Base-by-base conservation (phyloP, 2,329 filamentous ascomycete species). In the Phialophora verrucosa region DNA sequence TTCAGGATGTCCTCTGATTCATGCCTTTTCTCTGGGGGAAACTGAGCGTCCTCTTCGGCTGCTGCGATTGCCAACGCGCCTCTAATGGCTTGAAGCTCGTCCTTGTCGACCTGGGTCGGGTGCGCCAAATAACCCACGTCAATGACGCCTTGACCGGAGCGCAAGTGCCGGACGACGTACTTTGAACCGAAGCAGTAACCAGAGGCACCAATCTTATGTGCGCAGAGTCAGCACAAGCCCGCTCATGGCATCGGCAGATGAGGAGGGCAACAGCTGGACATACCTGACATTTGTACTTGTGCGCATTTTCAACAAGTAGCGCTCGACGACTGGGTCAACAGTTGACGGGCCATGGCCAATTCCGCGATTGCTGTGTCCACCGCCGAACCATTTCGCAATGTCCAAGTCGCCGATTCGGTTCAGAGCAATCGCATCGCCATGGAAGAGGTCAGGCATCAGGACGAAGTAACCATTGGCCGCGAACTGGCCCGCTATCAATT, bases 41-140 rank as follows among this genome's bases (percentile, higher is more conserved):
- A 91, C 75, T 90, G 88, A 23, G 68, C 20, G 74, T 91, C 88
- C 23, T 81, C 86, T 81, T 90, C 87, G 70, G 80, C 78, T 68
- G 81, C 88, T 51, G 88, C 83, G 73, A 92, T 90, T 59, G 87
- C 88, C 8, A 92, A 78, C 0, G 90, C 90, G 0, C 86, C 87
- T 17, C 81, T 81, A 72, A 92, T 88, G 50, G 82, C 84, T 14
- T 80, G 79, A 54, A 92, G 84, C 77, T 92, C 90, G 1, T 86
- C 85, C 66, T 87, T 80, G 8, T 85, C 82, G 31, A 94, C 86
- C 70, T 92, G 92, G 31, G 87, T 90, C 0, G 92, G 91, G 78
- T 95, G 91, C 1, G 91, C 91, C 23, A 86, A 78, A 78, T 84
- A 94, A 42, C 90, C 91, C 57, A 85, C 90, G 59, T 91, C 83